phyloP scores from a whole-genome alignment of 108 stramenopile genomes.

The Skeletonema costatum region DNA sequence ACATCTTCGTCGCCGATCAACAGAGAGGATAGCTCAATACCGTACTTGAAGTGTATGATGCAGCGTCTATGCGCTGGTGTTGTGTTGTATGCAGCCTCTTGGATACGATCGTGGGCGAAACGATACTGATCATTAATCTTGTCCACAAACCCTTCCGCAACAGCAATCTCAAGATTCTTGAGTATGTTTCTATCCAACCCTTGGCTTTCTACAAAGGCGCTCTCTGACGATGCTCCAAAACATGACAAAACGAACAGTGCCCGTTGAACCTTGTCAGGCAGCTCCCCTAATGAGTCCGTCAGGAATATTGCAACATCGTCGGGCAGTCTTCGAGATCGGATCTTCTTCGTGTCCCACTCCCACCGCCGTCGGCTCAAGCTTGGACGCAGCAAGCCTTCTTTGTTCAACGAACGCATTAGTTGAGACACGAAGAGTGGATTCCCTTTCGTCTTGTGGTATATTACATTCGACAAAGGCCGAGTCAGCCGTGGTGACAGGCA shows the following conservation, averaged over 20 bases:
- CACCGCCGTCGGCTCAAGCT: not conserved
- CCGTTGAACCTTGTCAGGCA: not conserved
- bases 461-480: not conserved
- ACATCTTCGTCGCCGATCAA: too few species aligned
- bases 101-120: too few species aligned
- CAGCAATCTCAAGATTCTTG: not conserved
- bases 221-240: conserved; percentile 11
- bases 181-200: not conserved
- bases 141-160: conserved; percentile 8
- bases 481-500: conserved; percentile 10
- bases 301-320: not conserved
- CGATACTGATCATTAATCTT: not conserved
- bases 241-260: not conserved
- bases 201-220: not conserved
- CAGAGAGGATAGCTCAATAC: not conserved
- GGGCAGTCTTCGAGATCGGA: not conserved
- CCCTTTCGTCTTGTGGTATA: conserved; percentile 19
- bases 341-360: not conserved
- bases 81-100: not conserved
- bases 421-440: conserved; percentile 11
- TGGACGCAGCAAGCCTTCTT: not conserved
- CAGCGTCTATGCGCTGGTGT: not conserved
- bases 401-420: not conserved
- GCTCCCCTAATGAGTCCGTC: not conserved
- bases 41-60: not conserved